Evolutionary conservation across 192 early-diverging fungal species (phyloP), one percentile per base, ranked within the genome.

Genomic region (Oehlia diaphana): DNA sequence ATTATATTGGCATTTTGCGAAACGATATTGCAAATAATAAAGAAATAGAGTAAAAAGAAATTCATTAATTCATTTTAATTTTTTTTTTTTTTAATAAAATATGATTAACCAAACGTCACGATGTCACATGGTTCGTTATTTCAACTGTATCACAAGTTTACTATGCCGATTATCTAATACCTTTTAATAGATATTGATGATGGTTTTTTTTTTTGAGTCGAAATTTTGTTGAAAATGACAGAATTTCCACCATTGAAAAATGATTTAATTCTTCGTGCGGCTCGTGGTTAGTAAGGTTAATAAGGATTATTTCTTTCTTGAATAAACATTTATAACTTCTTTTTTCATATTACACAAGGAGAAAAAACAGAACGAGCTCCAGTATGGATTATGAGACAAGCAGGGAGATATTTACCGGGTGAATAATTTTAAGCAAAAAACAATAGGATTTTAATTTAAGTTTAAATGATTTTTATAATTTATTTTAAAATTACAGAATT

Each of bases 361-460:
- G 89, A 94, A 85, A 76, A 86, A 80, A 86, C 94, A 58, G 89
- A 94, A 82, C 90, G 93, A 44, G 89, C 91, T 12, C 93, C 93
- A 19, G 94, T 98, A n/a, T 99, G 98, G 98, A 95, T 97, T 84
- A 98, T 98, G 97, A 89, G 98, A 63, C 98, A 99, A 86, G 98
- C 98, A 10, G 98, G 98, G 14, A 90, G 98, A 21, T 98, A 98
- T 78, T 87, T 99, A 83, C 96, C 98, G 70, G 94, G 93, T 95
- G 89, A 53, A 14, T n/a, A 61, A 21, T 6, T 81, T 42, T 8
- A 7, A 42, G 7, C 0, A 75, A 84, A 13, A 26, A 23, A 3
- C 80, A 12, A 9, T 71, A 16, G 28, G 9, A 23, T 49, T 44
- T 64, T 16, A 44, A 19, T 19, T 58, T 9, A 28, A 66, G 16